Conservation (phyloP, 805 yeast species). For the Saturnispora serradocipensis region DNA sequence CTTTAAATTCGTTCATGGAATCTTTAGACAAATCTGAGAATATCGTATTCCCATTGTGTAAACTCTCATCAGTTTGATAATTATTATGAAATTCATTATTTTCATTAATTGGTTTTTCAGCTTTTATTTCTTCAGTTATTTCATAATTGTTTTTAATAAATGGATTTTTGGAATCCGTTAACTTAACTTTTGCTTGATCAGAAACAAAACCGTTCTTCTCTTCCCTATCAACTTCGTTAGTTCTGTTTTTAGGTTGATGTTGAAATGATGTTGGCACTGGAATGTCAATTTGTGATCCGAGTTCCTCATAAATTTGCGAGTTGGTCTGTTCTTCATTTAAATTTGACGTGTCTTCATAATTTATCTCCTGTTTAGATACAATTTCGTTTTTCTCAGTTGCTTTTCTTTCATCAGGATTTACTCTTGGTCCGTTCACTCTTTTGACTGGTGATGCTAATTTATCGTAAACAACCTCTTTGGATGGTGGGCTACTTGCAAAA, state of each 20-base stretch:
- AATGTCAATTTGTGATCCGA: not conserved
- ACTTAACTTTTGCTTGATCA: not conserved
- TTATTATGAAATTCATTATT: too few species aligned
- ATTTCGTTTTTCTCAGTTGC: not conserved
- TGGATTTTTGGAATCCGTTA: not conserved
- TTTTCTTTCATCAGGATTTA: not conserved
- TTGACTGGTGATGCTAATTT: not conserved
- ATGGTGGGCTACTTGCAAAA: not conserved
- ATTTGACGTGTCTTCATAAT: not conserved
- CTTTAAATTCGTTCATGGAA: not conserved
- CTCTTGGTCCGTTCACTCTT: not conserved
- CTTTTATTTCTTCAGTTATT: too few species aligned
- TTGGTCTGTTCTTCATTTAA: not conserved
- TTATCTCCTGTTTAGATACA: not conserved
- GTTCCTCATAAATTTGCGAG: not conserved
- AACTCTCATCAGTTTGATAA: not conserved
- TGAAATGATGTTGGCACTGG: not conserved
- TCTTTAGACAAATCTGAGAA: not conserved
- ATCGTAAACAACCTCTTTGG: not conserved
- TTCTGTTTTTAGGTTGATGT: not conserved
- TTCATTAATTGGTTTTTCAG: too few species aligned
- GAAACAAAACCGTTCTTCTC: not conserved
- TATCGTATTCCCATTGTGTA: not conserved
- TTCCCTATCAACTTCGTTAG: not conserved
- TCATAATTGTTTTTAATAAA: too few species aligned